Conservation (phyloP, 352 stramenopile species). For the Pythium periplocum region DNA sequence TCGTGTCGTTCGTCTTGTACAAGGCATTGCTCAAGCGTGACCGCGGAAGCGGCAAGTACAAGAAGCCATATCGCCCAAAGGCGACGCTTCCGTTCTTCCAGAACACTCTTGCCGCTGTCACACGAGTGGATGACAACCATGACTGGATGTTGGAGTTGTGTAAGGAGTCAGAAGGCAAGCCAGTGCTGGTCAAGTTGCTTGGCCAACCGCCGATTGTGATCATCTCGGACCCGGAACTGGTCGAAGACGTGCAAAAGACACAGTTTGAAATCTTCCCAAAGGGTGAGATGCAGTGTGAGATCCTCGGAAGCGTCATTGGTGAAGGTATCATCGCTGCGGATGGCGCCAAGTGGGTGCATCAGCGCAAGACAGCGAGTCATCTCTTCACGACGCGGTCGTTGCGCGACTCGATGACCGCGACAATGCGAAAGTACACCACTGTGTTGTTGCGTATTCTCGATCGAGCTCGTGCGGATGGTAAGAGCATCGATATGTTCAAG, state of each 20-base stretch:
- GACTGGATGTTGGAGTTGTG: too few relatives aligned
- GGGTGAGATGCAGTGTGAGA: constrained; percentile 7
- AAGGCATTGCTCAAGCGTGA: too few relatives aligned
- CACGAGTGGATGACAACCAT: too few relatives aligned
- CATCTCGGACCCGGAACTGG: constrained; percentile 22
- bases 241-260: constrained; percentile 43
- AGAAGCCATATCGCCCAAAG: too few relatives aligned
- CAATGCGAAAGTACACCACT: constrained; percentile 21
- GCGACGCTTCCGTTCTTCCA: too few relatives aligned
- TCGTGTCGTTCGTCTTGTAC: too few relatives aligned
- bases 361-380: constrained; percentile 81
- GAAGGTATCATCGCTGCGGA: constrained; percentile 66
- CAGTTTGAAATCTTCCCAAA: constrained; percentile 62
- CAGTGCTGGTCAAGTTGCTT: constrained; percentile 36
- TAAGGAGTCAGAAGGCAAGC: constrained; percentile 23
- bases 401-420: constrained; percentile 34
- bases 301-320: constrained; percentile 53
- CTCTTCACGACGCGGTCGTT: constrained; percentile 70
- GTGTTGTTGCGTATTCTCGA: constrained; percentile 25
- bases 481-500: constrained; percentile 27
- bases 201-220: constrained; percentile 28
- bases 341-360: constrained; percentile 42
- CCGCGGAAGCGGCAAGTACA: too few relatives aligned
- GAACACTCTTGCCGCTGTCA: too few relatives aligned
- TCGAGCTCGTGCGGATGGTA: constrained; percentile 7